Evolutionary conservation across 768 basidiomycete genomes (phyloP).

Genomic region (Terana coerulea): DNA sequence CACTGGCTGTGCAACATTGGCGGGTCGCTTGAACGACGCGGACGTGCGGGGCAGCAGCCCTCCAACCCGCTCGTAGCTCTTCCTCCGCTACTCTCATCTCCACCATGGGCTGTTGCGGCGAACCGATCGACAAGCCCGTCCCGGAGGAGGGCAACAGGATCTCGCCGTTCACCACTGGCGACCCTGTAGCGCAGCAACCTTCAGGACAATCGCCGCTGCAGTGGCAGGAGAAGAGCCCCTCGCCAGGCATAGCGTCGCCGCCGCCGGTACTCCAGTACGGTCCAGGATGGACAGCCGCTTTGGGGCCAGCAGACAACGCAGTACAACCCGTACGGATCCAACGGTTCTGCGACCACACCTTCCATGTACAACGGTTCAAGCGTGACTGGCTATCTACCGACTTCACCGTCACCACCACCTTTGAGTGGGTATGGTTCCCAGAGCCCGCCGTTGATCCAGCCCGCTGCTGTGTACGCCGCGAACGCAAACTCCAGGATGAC

Average conservation of each 20-base stretch:
- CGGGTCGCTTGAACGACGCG: not conserved
- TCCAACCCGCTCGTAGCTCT: not conserved
- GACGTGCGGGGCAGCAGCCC: not conserved
- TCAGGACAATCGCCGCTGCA: slow-evolving; percentile 31
- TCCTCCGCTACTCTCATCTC: not conserved
- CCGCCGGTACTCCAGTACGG: slow-evolving; percentile 32
- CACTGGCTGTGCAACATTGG: not conserved
- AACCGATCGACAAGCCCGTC: slow-evolving; percentile 30
- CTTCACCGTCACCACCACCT: slow-evolving; percentile 13
- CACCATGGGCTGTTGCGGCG: slow-evolving; percentile 70
- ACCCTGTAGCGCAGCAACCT: slow-evolving; percentile 52
- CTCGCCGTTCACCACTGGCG: slow-evolving; percentile 18
- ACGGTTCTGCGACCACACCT: slow-evolving; percentile 5
- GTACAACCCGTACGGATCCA: slow-evolving; percentile 14
- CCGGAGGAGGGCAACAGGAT: slow-evolving; percentile 32
- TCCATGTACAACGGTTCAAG: slow-evolving; percentile 10
- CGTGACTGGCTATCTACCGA: slow-evolving; percentile 6
- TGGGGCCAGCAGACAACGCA: slow-evolving; percentile 17
- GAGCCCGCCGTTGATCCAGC: slow-evolving; percentile 24
- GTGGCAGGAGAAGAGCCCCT: slow-evolving; percentile 41
- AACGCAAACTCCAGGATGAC: slow-evolving; percentile 16
- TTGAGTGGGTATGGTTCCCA: slow-evolving; percentile 7
- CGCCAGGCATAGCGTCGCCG: slow-evolving; percentile 42
- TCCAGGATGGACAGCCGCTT: slow-evolving; percentile 5
- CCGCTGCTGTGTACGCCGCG: slow-evolving; percentile 23